Conservation (phyloP, 768 basidiomycete genomes). For the Chalciporus piperatus region DNA sequence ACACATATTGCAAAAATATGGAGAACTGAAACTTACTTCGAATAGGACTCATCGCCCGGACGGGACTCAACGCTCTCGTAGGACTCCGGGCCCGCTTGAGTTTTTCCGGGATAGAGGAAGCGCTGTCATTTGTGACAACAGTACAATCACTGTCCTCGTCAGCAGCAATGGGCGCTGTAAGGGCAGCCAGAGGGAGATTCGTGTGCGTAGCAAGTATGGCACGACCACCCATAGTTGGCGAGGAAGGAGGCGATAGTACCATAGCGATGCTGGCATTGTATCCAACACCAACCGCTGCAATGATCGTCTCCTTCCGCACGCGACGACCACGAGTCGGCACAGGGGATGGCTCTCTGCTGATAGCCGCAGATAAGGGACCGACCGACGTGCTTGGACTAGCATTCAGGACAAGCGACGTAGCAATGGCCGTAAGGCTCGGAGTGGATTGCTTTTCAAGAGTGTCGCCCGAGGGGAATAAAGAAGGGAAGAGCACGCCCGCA, state of each 20-base stretch:
- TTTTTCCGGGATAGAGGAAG: neutral
- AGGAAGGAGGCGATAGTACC: conserved; percentile 26
- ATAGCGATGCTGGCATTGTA: conserved; percentile 17
- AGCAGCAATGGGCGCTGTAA: neutral
- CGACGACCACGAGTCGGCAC: conserved; percentile 15
- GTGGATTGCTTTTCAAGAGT: neutral
- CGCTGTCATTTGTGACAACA: conserved; percentile 1
- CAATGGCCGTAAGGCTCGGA: conserved; percentile 12
- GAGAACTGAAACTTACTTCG: conserved; percentile 11
- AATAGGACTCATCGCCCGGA: conserved; percentile 29
- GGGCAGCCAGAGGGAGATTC: conserved; percentile 2
- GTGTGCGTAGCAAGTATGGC: conserved; percentile 3
- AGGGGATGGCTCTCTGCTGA: neutral
- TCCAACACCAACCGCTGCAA: neutral
- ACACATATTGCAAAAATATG: neutral
- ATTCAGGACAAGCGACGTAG: conserved; percentile 8
- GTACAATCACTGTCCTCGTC: neutral
- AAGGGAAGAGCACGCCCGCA: conserved; percentile 12
- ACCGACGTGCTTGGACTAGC: neutral
- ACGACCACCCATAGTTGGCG: conserved; percentile 6
- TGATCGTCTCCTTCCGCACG: conserved; percentile 10
- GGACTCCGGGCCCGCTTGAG: conserved; percentile 12
- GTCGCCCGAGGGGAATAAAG: conserved; percentile 13
- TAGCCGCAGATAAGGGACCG: neutral
- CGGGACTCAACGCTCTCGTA: conserved; percentile 30